Evolutionary conservation across 2,329 filamentous ascomycete species (phyloP).

Genomic region (Colletotrichum plurivorum): DNA sequence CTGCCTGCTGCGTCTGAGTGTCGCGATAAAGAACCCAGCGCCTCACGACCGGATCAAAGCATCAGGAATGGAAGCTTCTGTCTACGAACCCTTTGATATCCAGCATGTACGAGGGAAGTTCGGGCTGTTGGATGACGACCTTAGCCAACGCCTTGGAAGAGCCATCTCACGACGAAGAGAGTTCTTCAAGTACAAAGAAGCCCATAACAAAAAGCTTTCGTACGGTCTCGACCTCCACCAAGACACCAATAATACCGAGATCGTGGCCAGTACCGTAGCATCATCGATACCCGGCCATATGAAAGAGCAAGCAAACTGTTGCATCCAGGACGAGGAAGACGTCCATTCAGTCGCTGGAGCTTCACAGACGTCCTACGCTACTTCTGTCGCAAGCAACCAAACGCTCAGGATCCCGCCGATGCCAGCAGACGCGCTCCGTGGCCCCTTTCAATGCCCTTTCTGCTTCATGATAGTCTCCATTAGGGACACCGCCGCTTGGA

Average conservation of each 20-base stretch:
- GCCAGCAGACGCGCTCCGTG: slow-evolving; percentile 42
- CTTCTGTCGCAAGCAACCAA: slow-evolving; percentile 41
- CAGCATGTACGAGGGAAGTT: slow-evolving; percentile 51
- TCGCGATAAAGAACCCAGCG: slow-evolving; percentile 54
- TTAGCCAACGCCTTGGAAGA: slow-evolving; percentile 48
- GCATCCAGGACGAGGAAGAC: slow-evolving; percentile 40
- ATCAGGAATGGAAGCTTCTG: slow-evolving; percentile 41
- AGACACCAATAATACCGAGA: slow-evolving; percentile 15
- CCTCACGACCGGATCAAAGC: slow-evolving; percentile 50
- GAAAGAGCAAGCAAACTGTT: slow-evolving; percentile 17
- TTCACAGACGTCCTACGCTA: slow-evolving; percentile 49
- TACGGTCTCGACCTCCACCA: slow-evolving; percentile 43
- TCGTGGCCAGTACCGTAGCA: slow-evolving; percentile 41
- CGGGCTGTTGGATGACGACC: slow-evolving; percentile 18
- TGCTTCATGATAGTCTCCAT: slow-evolving; percentile 54
- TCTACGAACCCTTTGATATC: slow-evolving; percentile 47
- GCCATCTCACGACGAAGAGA: slow-evolving; percentile 52
- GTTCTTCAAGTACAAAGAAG: slow-evolving; percentile 54
- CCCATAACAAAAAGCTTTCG: slow-evolving; percentile 51
- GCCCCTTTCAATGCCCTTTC: slow-evolving; percentile 56
- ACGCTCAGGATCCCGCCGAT: slow-evolving; percentile 43
- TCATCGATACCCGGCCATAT: slow-evolving; percentile 43
- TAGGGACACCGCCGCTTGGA: slow-evolving; percentile 48
- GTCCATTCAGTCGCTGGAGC: slow-evolving; percentile 42
- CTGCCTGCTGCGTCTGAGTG: slow-evolving; percentile 52